These are phyloP conservation scores for Rhizopus microsporus DNA, from an alignment of 371 early-diverging fungal genomes.

Conservation along the genomic window DNA sequence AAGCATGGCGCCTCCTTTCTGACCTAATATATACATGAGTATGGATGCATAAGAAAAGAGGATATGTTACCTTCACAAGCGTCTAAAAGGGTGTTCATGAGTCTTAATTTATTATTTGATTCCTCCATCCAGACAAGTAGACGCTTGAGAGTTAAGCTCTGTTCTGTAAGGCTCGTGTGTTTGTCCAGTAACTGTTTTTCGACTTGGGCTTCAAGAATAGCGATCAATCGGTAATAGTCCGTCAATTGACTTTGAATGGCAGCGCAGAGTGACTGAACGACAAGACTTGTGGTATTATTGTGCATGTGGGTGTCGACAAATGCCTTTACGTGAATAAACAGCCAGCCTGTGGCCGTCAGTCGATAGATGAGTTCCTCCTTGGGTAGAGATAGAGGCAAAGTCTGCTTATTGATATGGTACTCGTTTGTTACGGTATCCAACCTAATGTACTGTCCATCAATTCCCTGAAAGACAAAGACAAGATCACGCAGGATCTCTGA, in stretches of 20 bases:
- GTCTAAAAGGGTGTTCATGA: slow-evolving; percentile 70
- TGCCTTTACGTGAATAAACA: slow-evolving; percentile 60
- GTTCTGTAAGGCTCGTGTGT: slow-evolving; percentile 29
- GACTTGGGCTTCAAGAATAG: slow-evolving; percentile 82
- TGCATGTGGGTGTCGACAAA: slow-evolving; percentile 48
- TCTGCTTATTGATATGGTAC: slow-evolving; percentile 56
- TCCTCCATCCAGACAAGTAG: slow-evolving; percentile 89
- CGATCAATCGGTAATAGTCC: slow-evolving; percentile 82
- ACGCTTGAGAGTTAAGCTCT: slow-evolving; percentile 76
- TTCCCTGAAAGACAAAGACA: slow-evolving; percentile 91
- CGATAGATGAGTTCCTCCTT: slow-evolving; percentile 58
- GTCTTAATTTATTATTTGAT: slow-evolving; percentile 69
- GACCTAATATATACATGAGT: slow-evolving; percentile 56
- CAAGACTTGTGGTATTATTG: slow-evolving; percentile 55
- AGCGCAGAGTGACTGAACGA: slow-evolving; percentile 78
- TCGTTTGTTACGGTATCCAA: slow-evolving; percentile 52
- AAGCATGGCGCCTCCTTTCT: slow-evolving; percentile 82
- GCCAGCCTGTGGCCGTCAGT: slow-evolving; percentile 73
- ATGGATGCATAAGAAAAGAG: slow-evolving; percentile 26
- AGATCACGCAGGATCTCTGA: slow-evolving; percentile 78
- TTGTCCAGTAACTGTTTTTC: slow-evolving; percentile 59
- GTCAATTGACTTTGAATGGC: slow-evolving; percentile 77
- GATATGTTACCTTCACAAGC: slow-evolving; percentile 49
- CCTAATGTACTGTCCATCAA: slow-evolving; percentile 84
- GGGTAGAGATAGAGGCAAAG: slow-evolving; percentile 55